Percentiles rank a stretch among this genome's conserved stretches.
phyloP scores from a whole-genome alignment of 2,329 filamentous ascomycete species.

The Aureobasidium sp. region DNA sequence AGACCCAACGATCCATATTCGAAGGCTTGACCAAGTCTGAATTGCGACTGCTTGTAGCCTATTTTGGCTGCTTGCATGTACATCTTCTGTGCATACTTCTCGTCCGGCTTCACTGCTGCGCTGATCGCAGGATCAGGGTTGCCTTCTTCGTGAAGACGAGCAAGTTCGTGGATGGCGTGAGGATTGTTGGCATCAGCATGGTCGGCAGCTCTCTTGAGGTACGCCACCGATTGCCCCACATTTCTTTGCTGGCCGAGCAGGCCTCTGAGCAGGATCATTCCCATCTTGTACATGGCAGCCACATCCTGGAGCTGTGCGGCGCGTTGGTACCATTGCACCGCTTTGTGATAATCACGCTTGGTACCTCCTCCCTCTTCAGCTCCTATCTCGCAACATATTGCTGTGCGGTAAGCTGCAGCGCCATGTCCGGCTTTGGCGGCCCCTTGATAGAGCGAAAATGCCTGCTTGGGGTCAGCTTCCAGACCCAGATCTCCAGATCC shows the following conservation, averaged over 20 bases:
- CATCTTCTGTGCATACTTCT: slow-evolving; percentile 68
- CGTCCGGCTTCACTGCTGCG: slow-evolving; percentile 71
- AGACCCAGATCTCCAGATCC: slow-evolving; percentile 72
- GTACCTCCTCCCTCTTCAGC: slow-evolving; percentile 92
- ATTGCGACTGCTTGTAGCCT: slow-evolving; percentile 93
- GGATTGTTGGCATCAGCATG: slow-evolving; percentile 83
- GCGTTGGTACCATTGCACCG: slow-evolving; percentile 96
- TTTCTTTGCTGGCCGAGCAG: slow-evolving; percentile 78
- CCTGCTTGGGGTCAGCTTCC: slow-evolving; percentile 80
- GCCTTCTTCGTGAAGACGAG: slow-evolving; percentile 54
- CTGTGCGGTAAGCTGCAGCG: slow-evolving; percentile 83
- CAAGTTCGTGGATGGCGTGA: slow-evolving; percentile 86
- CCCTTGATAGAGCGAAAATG: slow-evolving; percentile 86
- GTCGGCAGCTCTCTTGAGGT: slow-evolving; percentile 90
- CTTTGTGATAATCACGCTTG: slow-evolving; percentile 80
- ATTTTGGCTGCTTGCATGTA: slow-evolving; percentile 80
- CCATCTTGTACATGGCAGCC: slow-evolving; percentile 96
- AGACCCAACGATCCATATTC: slow-evolving; percentile 84
- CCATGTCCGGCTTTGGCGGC: slow-evolving; percentile 84
- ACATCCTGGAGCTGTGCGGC: slow-evolving; percentile 84
- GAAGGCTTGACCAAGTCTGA: slow-evolving; percentile 75
- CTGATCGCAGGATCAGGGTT: slow-evolving; percentile 45
- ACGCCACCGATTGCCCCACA: slow-evolving; percentile 75
- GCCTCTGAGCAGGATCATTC: slow-evolving; percentile 91
- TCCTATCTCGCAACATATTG: slow-evolving; percentile 95